Conservation (phyloP, 495 filamentous ascomycete genomes). For the Trichoderma asperelloides region DNA sequence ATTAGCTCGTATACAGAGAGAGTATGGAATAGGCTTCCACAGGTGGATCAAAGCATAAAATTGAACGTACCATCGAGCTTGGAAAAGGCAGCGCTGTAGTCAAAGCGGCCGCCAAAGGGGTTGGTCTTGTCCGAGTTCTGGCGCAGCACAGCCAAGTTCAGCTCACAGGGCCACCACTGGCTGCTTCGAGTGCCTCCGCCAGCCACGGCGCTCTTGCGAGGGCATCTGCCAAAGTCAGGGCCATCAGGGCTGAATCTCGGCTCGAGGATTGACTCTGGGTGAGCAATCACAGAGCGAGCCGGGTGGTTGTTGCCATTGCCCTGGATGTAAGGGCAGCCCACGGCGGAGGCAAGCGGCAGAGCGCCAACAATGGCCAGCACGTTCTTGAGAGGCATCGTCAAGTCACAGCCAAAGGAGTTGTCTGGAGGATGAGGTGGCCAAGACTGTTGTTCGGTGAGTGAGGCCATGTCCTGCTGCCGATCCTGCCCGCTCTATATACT, state of each 20-base stretch:
- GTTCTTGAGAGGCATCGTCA: constrained; percentile 7
- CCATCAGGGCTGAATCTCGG: not conserved
- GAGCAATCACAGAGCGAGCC: not conserved
- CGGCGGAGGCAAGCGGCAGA: not conserved
- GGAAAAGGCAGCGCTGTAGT: constrained; percentile 62
- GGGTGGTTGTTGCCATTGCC: not conserved
- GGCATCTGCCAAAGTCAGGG: constrained; percentile 1
- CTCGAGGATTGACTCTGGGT: not conserved
- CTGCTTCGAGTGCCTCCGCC: constrained; percentile 51
- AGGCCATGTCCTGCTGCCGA: not conserved
- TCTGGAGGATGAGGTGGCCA: not conserved
- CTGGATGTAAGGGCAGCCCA: not conserved
- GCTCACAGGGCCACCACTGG: constrained; percentile 62
- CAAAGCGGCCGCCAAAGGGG: constrained; percentile 50
- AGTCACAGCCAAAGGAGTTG: not conserved
- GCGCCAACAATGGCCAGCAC: not conserved
- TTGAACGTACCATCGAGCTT: constrained; percentile 53
- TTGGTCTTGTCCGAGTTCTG: constrained; percentile 53
- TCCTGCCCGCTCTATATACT: not conserved
- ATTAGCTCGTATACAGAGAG: too few relatives aligned
- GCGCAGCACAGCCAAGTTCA: constrained; percentile 61
- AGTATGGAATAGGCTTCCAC: not conserved
- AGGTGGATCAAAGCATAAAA: not conserved
- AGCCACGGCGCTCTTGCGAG: constrained; percentile 30
- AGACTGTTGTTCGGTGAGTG: not conserved